Evolutionary conservation across 2,329 filamentous ascomycete species (phyloP), one percentile per base, ranked within the genome.

Genomic region (Neofusicoccum parvum): DNA sequence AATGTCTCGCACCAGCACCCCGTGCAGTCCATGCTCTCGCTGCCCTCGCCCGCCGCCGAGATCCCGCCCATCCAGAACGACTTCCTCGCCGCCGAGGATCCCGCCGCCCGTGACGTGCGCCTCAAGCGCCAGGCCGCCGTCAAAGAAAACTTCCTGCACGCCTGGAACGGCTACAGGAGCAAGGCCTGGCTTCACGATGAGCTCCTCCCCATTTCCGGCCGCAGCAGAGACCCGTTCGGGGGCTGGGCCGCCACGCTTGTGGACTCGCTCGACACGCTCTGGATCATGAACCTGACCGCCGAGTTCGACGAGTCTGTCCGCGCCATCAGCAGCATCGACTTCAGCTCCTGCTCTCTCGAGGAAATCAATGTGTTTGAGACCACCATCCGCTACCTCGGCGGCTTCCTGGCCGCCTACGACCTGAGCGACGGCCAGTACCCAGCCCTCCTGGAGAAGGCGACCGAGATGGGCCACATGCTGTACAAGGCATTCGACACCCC

Each of bases 281-380:
- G 79, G 79, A 82, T 82, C 58, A 82, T 82, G 80, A 80, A 75
- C 7, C 68, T 82, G 67, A 81, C 80, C 64, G 73, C 79, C 2
- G 81, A 84, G 20, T 84, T 83, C 64, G 74, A 80, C 43, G 76
- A 81, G 51, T 81, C 81, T 1, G 80, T 83, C 1, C 70, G 75
- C 43, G 80, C 79, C n/a, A 74, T 80, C 3, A 74, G 79, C 5
- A 69, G 71, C 10, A 82, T 84, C 54, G 80, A 83, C 67, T 80
- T 83, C 50, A 76, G 78, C 27, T 73, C 73, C 20, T 75, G 74
- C 12, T 71, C 77, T 2, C 74, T 75, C 15, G 71, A 72, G 11
- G 76, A 79, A 32, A 72, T 84, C 69, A 83, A 82, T 69, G 80
- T 83, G n/a, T 84, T 83, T 65, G 82, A 84, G 68, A 83, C 82